phyloP scores from a whole-genome alignment of 1,284 basidiomycete genomes.

The Cutaneotrichosporon curvatum region DNA sequence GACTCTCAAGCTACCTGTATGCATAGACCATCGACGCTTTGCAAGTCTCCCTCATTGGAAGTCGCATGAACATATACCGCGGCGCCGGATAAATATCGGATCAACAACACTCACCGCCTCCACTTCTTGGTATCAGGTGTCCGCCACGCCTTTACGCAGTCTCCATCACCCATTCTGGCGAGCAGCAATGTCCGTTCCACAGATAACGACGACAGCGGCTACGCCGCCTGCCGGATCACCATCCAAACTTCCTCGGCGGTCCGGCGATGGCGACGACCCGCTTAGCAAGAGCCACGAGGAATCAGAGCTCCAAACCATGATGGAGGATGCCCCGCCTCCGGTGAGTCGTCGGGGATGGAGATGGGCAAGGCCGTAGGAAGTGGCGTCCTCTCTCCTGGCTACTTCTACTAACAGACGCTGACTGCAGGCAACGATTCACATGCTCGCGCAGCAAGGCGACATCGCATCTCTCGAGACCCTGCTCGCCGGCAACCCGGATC shows the following conservation, averaged over 20 bases:
- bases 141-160: no score
- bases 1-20: no score
- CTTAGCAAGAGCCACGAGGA: constrained; percentile 21
- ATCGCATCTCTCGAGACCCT: constrained; percentile 60
- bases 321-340: constrained; percentile 18
- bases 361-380: no score
- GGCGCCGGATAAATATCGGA: no score
- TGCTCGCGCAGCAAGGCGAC: constrained; percentile 83
- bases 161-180: no score
- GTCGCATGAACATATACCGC: no score
- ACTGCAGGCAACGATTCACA: constrained; percentile 59
- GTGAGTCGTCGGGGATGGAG: constrained; percentile 10
- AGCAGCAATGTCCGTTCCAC: constrained; percentile 8
- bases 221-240: constrained; percentile 9
- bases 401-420: no score
- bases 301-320: constrained; percentile 31
- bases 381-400: no score
- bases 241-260: not conserved
- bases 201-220: constrained; percentile 14
- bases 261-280: constrained; percentile 9
- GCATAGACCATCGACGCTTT: no score
- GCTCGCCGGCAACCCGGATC: constrained; percentile 58
- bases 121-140: no score
- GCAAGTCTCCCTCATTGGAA: no score
- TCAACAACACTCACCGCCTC: no score